Conservation (phyloP, 2,329 filamentous ascomycete genomes). For the Verticillium nubilum region DNA sequence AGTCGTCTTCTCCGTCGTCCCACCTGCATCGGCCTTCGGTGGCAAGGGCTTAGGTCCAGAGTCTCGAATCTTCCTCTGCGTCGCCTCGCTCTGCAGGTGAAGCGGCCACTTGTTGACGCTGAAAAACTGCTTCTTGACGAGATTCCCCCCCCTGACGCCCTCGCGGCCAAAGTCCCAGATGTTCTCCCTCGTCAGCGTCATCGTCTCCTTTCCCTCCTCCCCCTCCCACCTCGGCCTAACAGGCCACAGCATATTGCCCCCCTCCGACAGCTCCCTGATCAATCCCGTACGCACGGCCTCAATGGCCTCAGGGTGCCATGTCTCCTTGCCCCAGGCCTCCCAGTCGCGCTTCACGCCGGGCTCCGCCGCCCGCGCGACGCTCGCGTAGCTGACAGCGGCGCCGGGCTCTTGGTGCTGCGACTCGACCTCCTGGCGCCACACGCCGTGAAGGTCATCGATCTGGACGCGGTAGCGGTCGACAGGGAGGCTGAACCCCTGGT, state of each 20-base stretch:
- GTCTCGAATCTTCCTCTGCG: slow-evolving; percentile 20
- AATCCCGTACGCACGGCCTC: slow-evolving; percentile 26
- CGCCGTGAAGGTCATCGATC: slow-evolving; percentile 6
- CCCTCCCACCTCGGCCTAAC: slow-evolving; percentile 20
- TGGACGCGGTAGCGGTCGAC: slow-evolving; percentile 3
- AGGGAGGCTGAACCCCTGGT: background rate
- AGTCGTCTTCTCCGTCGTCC: too few relatives aligned
- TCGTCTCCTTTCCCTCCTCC: slow-evolving; percentile 9
- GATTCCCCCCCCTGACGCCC: slow-evolving; percentile 13
- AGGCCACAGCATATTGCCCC: slow-evolving; percentile 36
- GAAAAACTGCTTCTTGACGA: slow-evolving; percentile 29
- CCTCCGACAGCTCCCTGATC: slow-evolving; percentile 36
- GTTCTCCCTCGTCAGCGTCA: slow-evolving; percentile 20
- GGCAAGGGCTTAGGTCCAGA: background rate
- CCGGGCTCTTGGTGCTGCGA: slow-evolving; percentile 10
- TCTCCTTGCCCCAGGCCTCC: background rate
- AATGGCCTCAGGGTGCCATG: slow-evolving; percentile 1
- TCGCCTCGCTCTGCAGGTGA: slow-evolving; percentile 26
- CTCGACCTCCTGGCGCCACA: slow-evolving; percentile 15
- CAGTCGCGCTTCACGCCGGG: slow-evolving; percentile 8
- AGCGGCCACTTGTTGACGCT: slow-evolving; percentile 43
- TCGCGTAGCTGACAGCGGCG: slow-evolving; percentile 15
- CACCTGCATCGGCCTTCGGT: background rate
- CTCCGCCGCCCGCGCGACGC: slow-evolving; percentile 26
- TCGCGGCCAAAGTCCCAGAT: slow-evolving; percentile 29